Conservation (phyloP, 352 stramenopile species). For the Pythium myriotylum region DNA sequence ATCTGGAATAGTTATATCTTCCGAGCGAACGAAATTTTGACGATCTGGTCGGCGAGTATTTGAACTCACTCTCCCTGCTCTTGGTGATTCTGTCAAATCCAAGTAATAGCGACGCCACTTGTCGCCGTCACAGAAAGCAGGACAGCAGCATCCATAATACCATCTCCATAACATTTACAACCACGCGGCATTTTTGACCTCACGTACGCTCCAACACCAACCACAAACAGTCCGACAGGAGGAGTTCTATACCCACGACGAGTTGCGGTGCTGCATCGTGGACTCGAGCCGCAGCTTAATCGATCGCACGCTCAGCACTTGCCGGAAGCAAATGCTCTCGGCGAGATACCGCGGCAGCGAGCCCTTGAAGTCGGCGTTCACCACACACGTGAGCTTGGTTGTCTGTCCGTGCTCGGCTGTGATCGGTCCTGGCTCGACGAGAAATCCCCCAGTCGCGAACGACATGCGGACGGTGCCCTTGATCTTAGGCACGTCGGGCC, state of each 20-base stretch:
- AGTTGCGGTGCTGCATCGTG: conserved; percentile 26
- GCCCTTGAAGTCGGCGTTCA: conserved; percentile 38
- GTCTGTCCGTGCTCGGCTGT: conserved; percentile 22
- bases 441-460: conserved; percentile 68
- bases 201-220: no score
- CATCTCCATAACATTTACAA: no score
- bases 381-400: conserved; percentile 30
- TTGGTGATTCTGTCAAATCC: no score
- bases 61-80: no score
- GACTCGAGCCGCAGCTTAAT: conserved; percentile 58
- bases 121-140: no score
- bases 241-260: conserved; percentile 30
- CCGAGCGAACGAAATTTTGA: no score
- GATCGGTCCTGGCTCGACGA: conserved; percentile 54
- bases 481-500: conserved; percentile 64
- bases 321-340: conserved; percentile 75
- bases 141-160: no score
- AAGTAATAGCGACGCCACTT: no score
- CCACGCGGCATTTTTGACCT: no score
- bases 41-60: no score
- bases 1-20: no score
- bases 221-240: no score
- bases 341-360: conserved; percentile 67
- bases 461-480: conserved; percentile 76
- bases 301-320: conserved; percentile 64